Evolutionary conservation across 305 asterid species (phyloP), one percentile per base, ranked within the genome.

Genomic region (Salvia sclarea): DNA sequence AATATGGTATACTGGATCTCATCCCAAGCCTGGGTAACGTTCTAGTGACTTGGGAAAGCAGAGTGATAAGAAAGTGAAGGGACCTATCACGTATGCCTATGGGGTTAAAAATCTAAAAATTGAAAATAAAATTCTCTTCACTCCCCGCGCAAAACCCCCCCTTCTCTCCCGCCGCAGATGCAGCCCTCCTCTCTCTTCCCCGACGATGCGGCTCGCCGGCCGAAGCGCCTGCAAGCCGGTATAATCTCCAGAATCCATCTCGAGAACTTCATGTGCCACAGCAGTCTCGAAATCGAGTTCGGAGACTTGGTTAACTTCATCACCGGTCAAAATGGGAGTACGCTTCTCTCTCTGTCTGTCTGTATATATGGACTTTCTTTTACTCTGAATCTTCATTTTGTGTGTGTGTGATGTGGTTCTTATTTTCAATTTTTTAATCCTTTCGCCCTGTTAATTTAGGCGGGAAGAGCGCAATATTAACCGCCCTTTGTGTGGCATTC

Each of bases 241-340:
- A 85, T 85, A 52, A 85, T 92, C 76, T 85, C 88, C 75, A 83
- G 65, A 78, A 84, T 92, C 70, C 91, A 86, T 16, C 69, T 90
- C 0, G 95, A 88, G 52, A 91, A 92, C 68, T 92, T 92, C 76
- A 92, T 92, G 98, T 92, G 98, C 78, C 97, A 92, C 75, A 81
- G 81, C 63, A 90, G 73, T 64, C 94, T 92, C 25, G 96, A 92
- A 69, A 88, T 92, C 52, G 91, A 85, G 66, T 69, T 90, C 43
- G 96, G 96, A 24, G 88, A 86, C 56, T 72, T 70, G 57, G 80
- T 92, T 78, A 92, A 92, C 84, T 92, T 92, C 81, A 81, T 92
- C 73, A 92, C 98, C 17, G 98, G 98, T 18, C 98, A 88, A 76
- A 92, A 92, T 43, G 98, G 98, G 68, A 92, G 98, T 92, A 74